These are phyloP conservation scores for Drechslerella stenobrocha DNA, from an alignment of 2,329 filamentous ascomycete species.

Conservation along the genomic window DNA sequence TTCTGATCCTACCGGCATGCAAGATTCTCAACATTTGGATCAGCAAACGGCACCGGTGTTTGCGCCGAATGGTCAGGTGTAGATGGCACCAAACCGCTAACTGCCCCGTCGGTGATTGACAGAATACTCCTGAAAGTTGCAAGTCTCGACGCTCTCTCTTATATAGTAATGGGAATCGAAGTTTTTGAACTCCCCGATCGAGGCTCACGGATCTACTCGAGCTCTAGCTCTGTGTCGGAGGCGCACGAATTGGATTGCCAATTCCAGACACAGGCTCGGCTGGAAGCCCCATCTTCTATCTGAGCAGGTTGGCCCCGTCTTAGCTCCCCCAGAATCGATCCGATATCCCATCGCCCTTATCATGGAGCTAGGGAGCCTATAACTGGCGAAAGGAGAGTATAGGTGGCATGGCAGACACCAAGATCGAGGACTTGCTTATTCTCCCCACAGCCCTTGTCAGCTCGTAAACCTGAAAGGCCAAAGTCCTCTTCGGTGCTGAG, in stretches of 20 bases:
- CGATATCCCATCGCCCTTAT: conserved; percentile 2
- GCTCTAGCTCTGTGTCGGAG: conserved; percentile 5
- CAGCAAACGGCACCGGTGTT: too few species aligned
- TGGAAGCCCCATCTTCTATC: conserved; percentile 47
- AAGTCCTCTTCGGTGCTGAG: conserved; percentile 20
- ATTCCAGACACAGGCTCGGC: conserved; percentile 48
- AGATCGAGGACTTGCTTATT: conserved; percentile 12
- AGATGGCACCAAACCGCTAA: too few species aligned
- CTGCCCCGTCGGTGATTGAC: too few species aligned
- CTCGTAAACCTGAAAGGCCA: too few species aligned
- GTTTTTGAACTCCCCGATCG: conserved; percentile 2
- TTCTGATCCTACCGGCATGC: neutral
- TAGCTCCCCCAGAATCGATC: conserved; percentile 25
- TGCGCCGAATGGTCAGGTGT: too few species aligned
- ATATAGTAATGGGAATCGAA: neutral
- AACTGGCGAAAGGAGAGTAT: neutral
- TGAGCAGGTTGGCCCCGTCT: conserved; percentile 43
- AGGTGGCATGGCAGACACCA: neutral
- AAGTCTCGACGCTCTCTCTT: conserved; percentile 3
- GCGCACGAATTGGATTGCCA: conserved; percentile 43
- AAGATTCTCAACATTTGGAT: too few species aligned
- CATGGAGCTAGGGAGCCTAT: conserved; percentile 3
- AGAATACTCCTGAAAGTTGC: too few species aligned
- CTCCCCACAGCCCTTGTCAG: too few species aligned
- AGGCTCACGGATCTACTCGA: conserved; percentile 12